Conservation (phyloP, 805 yeast genomes). For the Kregervanrija delftensis region DNA sequence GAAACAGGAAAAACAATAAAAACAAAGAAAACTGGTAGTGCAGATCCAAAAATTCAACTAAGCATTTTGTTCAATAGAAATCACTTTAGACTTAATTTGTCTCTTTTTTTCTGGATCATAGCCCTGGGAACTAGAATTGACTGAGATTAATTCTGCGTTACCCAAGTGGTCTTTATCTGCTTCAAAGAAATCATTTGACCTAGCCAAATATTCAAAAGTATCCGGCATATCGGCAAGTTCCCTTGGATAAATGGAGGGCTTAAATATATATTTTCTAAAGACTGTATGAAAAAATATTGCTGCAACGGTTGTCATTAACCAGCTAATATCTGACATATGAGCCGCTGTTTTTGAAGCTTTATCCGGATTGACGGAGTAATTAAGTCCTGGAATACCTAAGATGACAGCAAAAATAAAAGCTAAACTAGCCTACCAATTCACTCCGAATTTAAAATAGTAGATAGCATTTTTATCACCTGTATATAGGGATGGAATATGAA, state of each 20-base stretch:
- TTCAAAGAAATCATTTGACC: slow-evolving; percentile 15
- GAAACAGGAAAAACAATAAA: too few relatives aligned
- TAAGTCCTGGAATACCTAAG: too few relatives aligned
- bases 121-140: too few relatives aligned
- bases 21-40: too few relatives aligned
- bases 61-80: too few relatives aligned
- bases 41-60: too few relatives aligned
- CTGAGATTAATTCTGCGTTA: too few relatives aligned
- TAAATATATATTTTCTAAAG: slow-evolving; percentile 7
- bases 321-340: slow-evolving; percentile 20
- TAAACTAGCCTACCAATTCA: neutral
- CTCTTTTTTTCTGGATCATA: too few relatives aligned
- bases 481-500: slow-evolving; percentile 34
- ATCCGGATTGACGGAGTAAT: slow-evolving; percentile 18
- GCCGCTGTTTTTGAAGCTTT: slow-evolving; percentile 12
- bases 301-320: slow-evolving; percentile 16
- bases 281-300: slow-evolving; percentile 9
- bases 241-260: slow-evolving; percentile 15
- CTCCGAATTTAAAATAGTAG: slow-evolving; percentile 27
- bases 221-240: slow-evolving; percentile 12
- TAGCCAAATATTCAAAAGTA: slow-evolving; percentile 16
- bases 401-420: too few relatives aligned
- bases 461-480: slow-evolving; percentile 17
- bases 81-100: too few relatives aligned
- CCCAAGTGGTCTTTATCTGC: slow-evolving; percentile 7